phyloP scores from a whole-genome alignment of 2,329 filamentous ascomycete species.

The Pseudophaeomoniella oleicola region DNA sequence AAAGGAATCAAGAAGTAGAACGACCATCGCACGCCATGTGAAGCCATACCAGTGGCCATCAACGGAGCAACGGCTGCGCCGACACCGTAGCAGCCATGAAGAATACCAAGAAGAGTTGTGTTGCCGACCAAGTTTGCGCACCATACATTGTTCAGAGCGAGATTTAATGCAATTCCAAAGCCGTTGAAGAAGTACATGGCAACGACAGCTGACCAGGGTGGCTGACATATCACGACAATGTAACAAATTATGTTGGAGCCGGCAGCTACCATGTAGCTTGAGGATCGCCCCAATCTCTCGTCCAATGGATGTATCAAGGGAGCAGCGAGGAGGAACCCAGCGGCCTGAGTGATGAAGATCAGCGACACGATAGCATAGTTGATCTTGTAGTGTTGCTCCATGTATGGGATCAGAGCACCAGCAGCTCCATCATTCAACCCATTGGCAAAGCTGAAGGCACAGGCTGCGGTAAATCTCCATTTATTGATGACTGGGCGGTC shows the following conservation, averaged over 20 bases:
- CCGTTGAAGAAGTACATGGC: slow-evolving; percentile 54
- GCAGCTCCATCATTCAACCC: slow-evolving; percentile 63
- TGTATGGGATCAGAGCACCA: slow-evolving; percentile 67
- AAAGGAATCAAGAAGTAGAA: slow-evolving; percentile 59
- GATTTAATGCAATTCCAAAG: slow-evolving; percentile 33
- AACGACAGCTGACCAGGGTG: slow-evolving; percentile 56
- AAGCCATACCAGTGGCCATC: slow-evolving; percentile 59
- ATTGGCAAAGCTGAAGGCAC: slow-evolving; percentile 51
- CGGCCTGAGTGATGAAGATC: slow-evolving; percentile 65
- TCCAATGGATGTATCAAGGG: slow-evolving; percentile 52
- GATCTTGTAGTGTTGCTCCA: slow-evolving; percentile 61
- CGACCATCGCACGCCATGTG: slow-evolving; percentile 48
- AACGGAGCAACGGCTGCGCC: slow-evolving; percentile 53
- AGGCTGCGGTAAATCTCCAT: slow-evolving; percentile 50
- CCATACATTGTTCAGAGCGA: slow-evolving; percentile 43
- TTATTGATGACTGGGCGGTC: slow-evolving; percentile 44
- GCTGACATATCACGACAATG: slow-evolving; percentile 48
- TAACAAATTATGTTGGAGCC: slow-evolving; percentile 45
- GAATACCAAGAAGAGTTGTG: slow-evolving; percentile 30
- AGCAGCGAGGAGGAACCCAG: slow-evolving; percentile 62
- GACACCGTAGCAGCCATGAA: slow-evolving; percentile 34
- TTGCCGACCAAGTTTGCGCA: slow-evolving; percentile 37
- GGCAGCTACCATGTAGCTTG: slow-evolving; percentile 45
- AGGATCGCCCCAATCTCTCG: slow-evolving; percentile 48
- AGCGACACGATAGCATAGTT: slow-evolving; percentile 67